Evolutionary conservation across 495 filamentous ascomycete genomes (phyloP).

Genomic region (Staphylotrichum tortipilum): DNA sequence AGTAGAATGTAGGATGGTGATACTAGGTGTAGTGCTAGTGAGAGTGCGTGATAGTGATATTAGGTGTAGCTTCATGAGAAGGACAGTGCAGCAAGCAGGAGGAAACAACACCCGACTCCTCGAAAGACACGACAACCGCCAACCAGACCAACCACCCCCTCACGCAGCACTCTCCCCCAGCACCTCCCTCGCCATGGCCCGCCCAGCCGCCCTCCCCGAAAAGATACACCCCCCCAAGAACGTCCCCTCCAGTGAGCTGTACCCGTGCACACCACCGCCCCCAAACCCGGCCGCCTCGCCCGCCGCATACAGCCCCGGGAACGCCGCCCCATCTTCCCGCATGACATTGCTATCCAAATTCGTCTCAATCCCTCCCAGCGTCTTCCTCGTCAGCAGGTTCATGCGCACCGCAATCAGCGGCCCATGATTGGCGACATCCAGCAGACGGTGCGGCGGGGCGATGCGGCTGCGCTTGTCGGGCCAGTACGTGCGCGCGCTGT

Average conservation of each 20-base stretch:
- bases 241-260: slow-evolving; percentile 43
- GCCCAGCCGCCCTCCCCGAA: slow-evolving; percentile 39
- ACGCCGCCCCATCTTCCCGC: slow-evolving; percentile 32
- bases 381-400: slow-evolving; percentile 46
- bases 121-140: neutral
- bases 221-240: slow-evolving; percentile 44
- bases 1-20: no score
- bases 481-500: slow-evolving; percentile 42
- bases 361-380: slow-evolving; percentile 46
- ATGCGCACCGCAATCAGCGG: slow-evolving; percentile 44
- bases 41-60: no score
- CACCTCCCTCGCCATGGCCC: slow-evolving; percentile 35
- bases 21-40: no score
- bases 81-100: no score
- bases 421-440: slow-evolving; percentile 36
- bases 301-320: slow-evolving; percentile 42
- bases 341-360: slow-evolving; percentile 42
- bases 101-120: no score
- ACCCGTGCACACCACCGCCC: slow-evolving; percentile 46
- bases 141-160: neutral
- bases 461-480: slow-evolving; percentile 35
- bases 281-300: slow-evolving; percentile 48
- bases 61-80: neutral
- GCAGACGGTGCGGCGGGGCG: slow-evolving; percentile 36
- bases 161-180: neutral